Evolutionary conservation across 371 early-diverging fungal genomes (phyloP).

Genomic region (Mycotypha africana): DNA sequence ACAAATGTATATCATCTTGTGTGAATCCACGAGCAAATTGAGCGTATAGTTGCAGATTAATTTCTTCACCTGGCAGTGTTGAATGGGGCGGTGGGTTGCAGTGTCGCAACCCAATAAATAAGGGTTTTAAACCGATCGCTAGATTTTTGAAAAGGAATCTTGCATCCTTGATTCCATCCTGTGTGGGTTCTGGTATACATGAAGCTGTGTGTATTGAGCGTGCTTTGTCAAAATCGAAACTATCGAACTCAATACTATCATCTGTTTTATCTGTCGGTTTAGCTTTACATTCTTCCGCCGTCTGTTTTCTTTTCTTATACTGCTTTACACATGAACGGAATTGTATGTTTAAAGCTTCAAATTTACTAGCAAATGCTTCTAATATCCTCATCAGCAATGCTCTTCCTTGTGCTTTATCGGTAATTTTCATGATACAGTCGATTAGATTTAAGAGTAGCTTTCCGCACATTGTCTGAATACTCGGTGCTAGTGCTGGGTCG

Average conservation of each 20-base stretch:
- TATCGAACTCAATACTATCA: not conserved
- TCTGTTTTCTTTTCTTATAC: conserved; percentile 33
- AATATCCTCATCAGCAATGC: conserved; percentile 80
- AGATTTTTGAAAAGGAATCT: conserved; percentile 83
- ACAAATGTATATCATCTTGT: conserved; percentile 66
- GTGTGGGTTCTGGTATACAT: conserved; percentile 55
- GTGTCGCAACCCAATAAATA: conserved; percentile 69
- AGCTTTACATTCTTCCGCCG: not conserved
- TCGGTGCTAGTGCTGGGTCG: conserved; percentile 80
- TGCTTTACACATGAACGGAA: conserved; percentile 52
- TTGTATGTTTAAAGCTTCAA: conserved; percentile 65
- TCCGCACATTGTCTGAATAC: conserved; percentile 94
- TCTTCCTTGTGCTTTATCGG: conserved; percentile 62
- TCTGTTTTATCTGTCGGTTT: not conserved
- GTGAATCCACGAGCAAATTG: conserved; percentile 61
- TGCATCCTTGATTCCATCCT: conserved; percentile 72
- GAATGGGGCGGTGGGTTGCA: conserved; percentile 68
- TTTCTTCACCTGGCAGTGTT: conserved; percentile 34
- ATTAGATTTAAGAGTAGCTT: conserved; percentile 89
- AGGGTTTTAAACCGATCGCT: conserved; percentile 80
- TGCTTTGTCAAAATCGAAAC: conserved; percentile 73
- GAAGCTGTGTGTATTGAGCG: conserved; percentile 73
- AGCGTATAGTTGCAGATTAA: conserved; percentile 25
- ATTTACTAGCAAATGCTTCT: conserved; percentile 76
- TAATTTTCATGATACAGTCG: conserved; percentile 77